These are phyloP conservation scores for Neurospora sp. DNA, from an alignment of 495 filamentous ascomycete genomes.

Conservation along the genomic window DNA sequence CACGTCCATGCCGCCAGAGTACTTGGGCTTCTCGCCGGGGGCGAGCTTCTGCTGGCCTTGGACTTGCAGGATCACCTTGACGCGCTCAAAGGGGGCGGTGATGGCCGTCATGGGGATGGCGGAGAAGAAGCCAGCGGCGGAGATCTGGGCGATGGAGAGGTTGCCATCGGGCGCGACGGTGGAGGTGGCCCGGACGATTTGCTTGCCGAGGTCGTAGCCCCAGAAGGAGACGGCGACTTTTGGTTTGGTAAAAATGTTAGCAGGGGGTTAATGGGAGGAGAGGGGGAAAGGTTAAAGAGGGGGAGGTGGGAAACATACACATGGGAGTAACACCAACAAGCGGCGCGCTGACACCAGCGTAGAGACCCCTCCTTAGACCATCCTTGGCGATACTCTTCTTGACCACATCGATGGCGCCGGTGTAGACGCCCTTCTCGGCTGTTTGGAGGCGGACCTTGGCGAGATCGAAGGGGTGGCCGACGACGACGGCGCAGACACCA, in stretches of 20 bases:
- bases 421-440: constrained; percentile 87
- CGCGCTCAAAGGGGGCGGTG: constrained; percentile 95
- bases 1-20: constrained; percentile 82
- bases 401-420: constrained; percentile 83
- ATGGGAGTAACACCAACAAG: constrained; percentile 94
- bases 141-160: constrained; percentile 78
- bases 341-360: constrained; percentile 94
- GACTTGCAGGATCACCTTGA: constrained; percentile 96
- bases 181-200: constrained; percentile 61
- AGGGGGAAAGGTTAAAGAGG: not conserved
- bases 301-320: constrained; percentile 55
- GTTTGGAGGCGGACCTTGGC: constrained; percentile 97
- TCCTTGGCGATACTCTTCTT: constrained; percentile 78
- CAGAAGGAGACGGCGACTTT: constrained; percentile 97
- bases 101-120: constrained; percentile 97
- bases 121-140: constrained; percentile 91
- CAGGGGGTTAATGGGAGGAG: not conserved
- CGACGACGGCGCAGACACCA: constrained; percentile 84
- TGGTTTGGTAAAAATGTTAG: not conserved
- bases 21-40: constrained; percentile 87
- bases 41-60: constrained; percentile 82
- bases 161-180: constrained; percentile 52
- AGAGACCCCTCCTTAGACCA: constrained; percentile 72
- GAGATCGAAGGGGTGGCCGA: constrained; percentile 93
- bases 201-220: constrained; percentile 94